Conservation (phyloP, 2,329 filamentous ascomycete species). For the Colletotrichum sp. region DNA sequence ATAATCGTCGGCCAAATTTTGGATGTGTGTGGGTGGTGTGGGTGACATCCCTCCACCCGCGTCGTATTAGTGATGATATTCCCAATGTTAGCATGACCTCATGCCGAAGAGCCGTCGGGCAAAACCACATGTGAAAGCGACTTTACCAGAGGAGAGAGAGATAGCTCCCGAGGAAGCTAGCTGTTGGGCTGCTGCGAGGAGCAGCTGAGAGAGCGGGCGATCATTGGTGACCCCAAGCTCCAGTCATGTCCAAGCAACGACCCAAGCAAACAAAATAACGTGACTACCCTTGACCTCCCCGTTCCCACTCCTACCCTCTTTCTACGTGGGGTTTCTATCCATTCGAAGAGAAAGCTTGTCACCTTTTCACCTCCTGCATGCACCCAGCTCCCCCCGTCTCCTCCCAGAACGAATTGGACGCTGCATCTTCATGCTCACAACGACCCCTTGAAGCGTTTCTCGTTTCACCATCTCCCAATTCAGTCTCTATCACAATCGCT, state of each 20-base stretch:
- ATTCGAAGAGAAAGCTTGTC: neutral
- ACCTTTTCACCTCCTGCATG: constrained; percentile 3
- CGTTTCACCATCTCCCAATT: constrained; percentile 3
- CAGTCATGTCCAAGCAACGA: neutral
- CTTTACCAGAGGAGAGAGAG: neutral
- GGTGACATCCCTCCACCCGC: constrained; percentile 4
- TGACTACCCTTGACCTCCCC: neutral
- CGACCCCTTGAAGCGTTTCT: constrained; percentile 6
- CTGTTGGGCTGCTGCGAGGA: neutral
- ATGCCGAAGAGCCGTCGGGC: constrained; percentile 5
- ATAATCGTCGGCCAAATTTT: neutral
- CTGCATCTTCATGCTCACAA: neutral
- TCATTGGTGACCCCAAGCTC: neutral
- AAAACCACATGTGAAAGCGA: constrained; percentile 5
- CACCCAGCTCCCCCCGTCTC: neutral
- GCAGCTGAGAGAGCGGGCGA: neutral
- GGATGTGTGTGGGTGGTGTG: neutral
- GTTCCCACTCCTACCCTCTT: constrained; percentile 6
- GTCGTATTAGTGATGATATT: constrained; percentile 12
- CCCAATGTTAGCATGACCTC: constrained; percentile 3
- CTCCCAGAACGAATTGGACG: constrained; percentile 1
- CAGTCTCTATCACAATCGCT: neutral
- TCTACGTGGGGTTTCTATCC: neutral
- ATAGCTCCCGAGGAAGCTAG: neutral
- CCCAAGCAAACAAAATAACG: neutral